These are phyloP conservation scores for Glycine tomentella DNA, from an alignment of 306 rosid species.

Conservation along the genomic window DNA sequence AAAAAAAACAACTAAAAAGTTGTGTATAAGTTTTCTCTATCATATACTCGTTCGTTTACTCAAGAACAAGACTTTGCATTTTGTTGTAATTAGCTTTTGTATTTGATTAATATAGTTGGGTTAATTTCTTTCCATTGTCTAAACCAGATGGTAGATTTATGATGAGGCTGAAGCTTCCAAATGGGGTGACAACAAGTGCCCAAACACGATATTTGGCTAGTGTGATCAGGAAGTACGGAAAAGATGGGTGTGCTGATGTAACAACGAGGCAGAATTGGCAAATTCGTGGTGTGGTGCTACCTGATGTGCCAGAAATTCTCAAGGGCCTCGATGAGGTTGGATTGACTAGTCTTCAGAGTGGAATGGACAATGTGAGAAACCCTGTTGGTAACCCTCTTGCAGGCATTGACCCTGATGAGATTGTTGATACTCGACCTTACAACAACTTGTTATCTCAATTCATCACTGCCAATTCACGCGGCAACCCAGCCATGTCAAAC, in stretches of 20 bases:
- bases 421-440: constrained; percentile 85
- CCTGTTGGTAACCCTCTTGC: constrained; percentile 98
- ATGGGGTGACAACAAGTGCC: constrained; percentile 88
- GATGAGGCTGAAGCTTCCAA: constrained; percentile 98
- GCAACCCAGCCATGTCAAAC: constrained; percentile 78
- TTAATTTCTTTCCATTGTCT: constrained; percentile 4
- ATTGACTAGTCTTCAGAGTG: constrained; percentile 92
- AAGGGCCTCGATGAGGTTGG: constrained; percentile 88
- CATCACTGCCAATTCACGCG: constrained; percentile 79
- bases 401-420: constrained; percentile 85
- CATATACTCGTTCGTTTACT: not conserved
- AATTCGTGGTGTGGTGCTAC: constrained; percentile 81
- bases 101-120: not conserved
- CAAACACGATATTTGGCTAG: constrained; percentile 84
- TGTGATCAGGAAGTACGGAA: constrained; percentile 82
- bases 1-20: no score
- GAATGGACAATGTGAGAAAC: constrained; percentile 98
- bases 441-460: constrained; percentile 81
- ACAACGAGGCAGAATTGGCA: constrained; percentile 98
- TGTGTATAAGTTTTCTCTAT: no score
- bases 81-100: not conserved
- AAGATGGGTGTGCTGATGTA: constrained; percentile 96
- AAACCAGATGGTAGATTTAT: constrained; percentile 92
- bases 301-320: constrained; percentile 88
- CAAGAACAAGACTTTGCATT: not conserved